A percentile compares a stretch with the other conserved stretches of the same genome.
Evolutionary conservation across 2,329 filamentous ascomycete genomes (phyloP).

Genomic region (Aspergillus pseudoviridinutans): DNA sequence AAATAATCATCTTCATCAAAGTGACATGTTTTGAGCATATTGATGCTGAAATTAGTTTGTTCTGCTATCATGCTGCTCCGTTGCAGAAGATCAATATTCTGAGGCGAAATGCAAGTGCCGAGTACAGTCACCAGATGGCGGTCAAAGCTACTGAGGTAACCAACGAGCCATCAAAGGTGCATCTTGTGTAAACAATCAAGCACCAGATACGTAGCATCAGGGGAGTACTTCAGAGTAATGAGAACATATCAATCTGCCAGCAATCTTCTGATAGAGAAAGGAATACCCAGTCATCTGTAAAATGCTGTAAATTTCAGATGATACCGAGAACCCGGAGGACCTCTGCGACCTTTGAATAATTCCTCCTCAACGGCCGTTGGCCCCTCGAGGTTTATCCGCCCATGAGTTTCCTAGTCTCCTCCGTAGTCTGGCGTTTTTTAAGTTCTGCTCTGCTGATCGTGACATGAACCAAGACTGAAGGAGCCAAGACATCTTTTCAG

Average conservation of each 20-base stretch:
- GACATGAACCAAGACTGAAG: slow-evolving; percentile 15
- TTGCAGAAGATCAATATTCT: no score
- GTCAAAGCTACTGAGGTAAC: slow-evolving; percentile 7
- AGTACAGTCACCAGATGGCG: neutral
- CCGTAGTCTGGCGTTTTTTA: neutral
- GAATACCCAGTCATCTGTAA: neutral
- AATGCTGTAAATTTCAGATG: neutral
- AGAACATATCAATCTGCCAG: neutral
- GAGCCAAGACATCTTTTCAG: neutral
- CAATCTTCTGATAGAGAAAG: no score
- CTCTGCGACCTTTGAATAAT: neutral
- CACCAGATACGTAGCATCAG: neutral
- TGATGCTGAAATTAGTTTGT: no score
- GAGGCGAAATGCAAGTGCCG: no score
- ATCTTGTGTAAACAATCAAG: slow-evolving; percentile 9
- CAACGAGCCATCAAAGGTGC: neutral
- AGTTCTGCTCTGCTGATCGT: slow-evolving; percentile 12
- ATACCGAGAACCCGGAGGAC: neutral
- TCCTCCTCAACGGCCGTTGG: neutral
- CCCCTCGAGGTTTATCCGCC: slow-evolving; percentile 4
- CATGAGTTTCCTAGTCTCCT: slow-evolving; percentile 4
- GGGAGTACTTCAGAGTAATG: neutral
- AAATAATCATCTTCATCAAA: no score
- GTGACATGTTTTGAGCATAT: no score
- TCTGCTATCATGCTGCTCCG: no score